phyloP scores from a whole-genome alignment of 148 eudicot genomes.

The Bassia scoparia region DNA sequence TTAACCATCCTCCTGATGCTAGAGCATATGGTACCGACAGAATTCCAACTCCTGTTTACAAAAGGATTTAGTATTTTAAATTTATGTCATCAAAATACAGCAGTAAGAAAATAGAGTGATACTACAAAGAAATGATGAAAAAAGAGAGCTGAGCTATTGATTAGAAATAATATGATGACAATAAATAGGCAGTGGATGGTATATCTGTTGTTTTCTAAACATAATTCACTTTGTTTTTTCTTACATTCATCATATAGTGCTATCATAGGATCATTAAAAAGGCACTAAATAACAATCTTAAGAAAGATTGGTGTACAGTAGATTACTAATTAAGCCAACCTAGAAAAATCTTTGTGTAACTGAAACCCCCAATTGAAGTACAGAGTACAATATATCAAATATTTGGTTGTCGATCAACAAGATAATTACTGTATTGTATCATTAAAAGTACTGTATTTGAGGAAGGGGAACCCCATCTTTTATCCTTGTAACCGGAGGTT shows the following conservation, averaged over 20 bases:
- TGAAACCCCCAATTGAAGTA: not conserved
- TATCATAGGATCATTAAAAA: not conserved
- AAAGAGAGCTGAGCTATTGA: no score
- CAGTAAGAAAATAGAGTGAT: not conserved
- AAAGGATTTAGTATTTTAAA: not conserved
- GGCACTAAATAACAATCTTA: not conserved
- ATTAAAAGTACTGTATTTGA: no score
- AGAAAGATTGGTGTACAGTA: not conserved
- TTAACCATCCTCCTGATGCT: constrained; percentile 11
- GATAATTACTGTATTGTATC: no score
- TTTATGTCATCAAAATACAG: not conserved
- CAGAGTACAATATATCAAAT: no score
- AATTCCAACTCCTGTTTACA: constrained; percentile 25
- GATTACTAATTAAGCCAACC: not conserved
- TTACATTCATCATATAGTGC: not conserved
- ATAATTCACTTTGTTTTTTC: no score
- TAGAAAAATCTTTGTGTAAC: not conserved
- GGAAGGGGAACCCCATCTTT: no score
- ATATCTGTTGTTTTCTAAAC: no score
- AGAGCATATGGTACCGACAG: constrained; percentile 11
- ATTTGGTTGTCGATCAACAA: no score
- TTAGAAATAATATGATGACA: no score
- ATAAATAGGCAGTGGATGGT: no score
- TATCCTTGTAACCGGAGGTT: no score
- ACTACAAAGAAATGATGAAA: not conserved